Base-by-base conservation (phyloP, 805 yeast genomes). In the Dipodascus geniculatus region DNA sequence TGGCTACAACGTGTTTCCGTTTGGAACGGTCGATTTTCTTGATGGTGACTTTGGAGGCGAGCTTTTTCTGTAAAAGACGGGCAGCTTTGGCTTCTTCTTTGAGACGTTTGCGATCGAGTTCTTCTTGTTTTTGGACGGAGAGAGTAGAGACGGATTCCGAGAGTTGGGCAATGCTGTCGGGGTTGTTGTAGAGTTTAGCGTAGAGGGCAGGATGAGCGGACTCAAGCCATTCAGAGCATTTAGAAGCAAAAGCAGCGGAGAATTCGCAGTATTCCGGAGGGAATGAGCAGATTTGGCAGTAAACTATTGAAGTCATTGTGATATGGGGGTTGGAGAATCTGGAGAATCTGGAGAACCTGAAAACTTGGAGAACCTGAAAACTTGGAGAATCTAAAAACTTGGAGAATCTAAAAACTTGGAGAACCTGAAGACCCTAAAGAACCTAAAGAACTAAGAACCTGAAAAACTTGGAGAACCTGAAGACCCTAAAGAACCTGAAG, bases 241-340 rank as follows among this genome's bases (percentile, higher is more conserved):
- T 80, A 3, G 19, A 17, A 65, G 82, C 83, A 68, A 86, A 76
- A 23, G 82, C 61, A 49, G 85, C 86, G 11, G 96, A 93, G 65
- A 90, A 90, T 66, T 91, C 97, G 71, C 98, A 90, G 71, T 82
- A 90, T 68, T 82, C 96, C 2, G 87, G 87, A n/a, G 96, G 96
- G 64, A 78, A 82, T 1, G 87, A 71, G 66, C 96, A 87, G 14
- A 87, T 78, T 3, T 80, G 88, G 66, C 96, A 87, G 70, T 87
- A 87, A 16, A 76, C 63, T 20, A 82, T 78, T 22, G 44, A 6
- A 11, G 33, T 6, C 33, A 28, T 28, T 28, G 33, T 28, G 33
- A 11, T 6, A 28, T 28, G 33, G 33, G n/a, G n/a, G n/a, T n/a
- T n/a, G n/a, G n/a, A n/a, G n/a, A n/a, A n/a, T n/a, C n/a, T n/a